Evolutionary conservation across 2,329 filamentous ascomycete genomes (phyloP), one percentile per base, ranked within the genome.

Genomic region (Colletotrichum scovillei): DNA sequence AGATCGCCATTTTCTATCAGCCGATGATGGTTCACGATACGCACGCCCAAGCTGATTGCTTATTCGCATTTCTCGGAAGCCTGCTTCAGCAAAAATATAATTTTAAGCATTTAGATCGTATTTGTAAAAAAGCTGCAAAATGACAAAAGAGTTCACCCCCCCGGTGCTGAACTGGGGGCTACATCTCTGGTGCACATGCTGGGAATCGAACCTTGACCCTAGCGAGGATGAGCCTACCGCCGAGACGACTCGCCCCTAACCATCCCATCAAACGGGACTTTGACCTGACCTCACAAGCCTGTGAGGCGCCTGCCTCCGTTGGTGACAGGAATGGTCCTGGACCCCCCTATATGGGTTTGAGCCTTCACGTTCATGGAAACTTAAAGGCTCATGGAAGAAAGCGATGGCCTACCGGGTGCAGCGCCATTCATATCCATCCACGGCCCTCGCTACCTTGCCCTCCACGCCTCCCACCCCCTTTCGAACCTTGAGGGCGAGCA

Each of bases 201-300:
- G 28, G 30, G 32, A 65, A 26, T 65, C 63, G 52, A 65, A 46
- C 24, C 38, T 30, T 42, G 16, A 42, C 38, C 38, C 38, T 42
- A 14, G 38, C 14, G 38, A 42, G 16, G 32, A 32, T 12, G 19
- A 24, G 32, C 32, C 63, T 46, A 16, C 26, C 63, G 49, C 42
- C 16, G 32, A 57, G n/a, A 30, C 57, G 63, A 16, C 24, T n/a
- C 16, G 30, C 16, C 12, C 30, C 46, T 30, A 24, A 46, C 32
- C 22, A 26, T 24, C 42, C 49, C 30, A 52, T 24, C 57, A 55
- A 68, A 49, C 42, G 30, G 53, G 46, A 68, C 24, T 55, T 55
- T 68, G 66, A 42, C 58, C 66, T 46, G 66, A 56, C 46, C 66
- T 56, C 49, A 24, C 30, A 63, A 62, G 32, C 63, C 65, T 32